Conservation (phyloP, 345 rosid genomes). For the Pugionium cornutum region DNA sequence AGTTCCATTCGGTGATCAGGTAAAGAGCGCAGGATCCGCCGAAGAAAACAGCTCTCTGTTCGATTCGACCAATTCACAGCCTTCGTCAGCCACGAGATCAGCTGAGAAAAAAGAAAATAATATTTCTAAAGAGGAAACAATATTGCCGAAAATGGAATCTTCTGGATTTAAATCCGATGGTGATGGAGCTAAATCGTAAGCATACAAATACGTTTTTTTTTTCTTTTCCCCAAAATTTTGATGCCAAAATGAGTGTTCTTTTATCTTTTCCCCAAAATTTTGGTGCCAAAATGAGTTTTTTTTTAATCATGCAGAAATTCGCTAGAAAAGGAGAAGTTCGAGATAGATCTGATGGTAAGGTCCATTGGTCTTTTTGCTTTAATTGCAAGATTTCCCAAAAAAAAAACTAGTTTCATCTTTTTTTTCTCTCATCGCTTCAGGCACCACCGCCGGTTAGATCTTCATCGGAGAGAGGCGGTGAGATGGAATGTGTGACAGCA, state of each 20-base stretch:
- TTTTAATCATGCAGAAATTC: conserved; percentile 37
- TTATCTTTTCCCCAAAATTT: background rate
- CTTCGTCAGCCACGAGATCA: conserved; percentile 45
- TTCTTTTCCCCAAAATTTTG: background rate
- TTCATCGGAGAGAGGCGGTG: conserved; percentile 82
- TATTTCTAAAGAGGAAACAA: conserved; percentile 32
- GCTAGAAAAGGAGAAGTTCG: conserved; percentile 61
- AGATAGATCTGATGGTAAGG: conserved; percentile 98
- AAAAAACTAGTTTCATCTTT: background rate
- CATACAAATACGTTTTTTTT: background rate
- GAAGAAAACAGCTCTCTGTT: conserved; percentile 50
- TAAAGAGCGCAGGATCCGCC: conserved; percentile 43
- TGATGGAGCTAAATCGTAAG: conserved; percentile 70
- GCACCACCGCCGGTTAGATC: conserved; percentile 87
- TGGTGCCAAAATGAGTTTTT: background rate
- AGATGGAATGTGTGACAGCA: conserved; percentile 55
- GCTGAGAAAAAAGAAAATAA: conserved; percentile 48
- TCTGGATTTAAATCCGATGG: conserved; percentile 52
- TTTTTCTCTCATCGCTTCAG: conserved; percentile 38
- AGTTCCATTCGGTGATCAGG: conserved; percentile 45
- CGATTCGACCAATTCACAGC: conserved; percentile 40
- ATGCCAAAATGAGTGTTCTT: background rate
- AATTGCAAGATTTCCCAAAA: background rate
- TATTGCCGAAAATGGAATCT: conserved; percentile 58
- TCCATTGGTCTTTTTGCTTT: background rate